Base-by-base conservation (phyloP, 306 rosid genomes). In the Fagus sylvatica region DNA sequence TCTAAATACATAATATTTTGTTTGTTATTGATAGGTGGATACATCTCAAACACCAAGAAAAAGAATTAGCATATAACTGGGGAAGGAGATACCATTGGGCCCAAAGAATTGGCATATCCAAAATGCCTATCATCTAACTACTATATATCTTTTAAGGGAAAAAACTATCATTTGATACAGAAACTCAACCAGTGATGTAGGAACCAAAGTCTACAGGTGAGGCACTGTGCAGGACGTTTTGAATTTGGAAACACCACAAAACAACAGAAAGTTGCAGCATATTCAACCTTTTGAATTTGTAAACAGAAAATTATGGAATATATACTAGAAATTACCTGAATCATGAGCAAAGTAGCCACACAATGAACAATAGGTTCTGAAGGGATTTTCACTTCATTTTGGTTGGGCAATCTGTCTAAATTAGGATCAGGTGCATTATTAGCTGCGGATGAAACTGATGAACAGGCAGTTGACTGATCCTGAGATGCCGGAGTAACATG, bases 291-390 rank as follows among this genome's bases (percentile, higher is more conserved):
- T 34, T 61, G 36, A 15, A 36, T 8, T 30, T 1, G 6, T 62
- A 16, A 48, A 74, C 32, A 30, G 42, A 57, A 76, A 54, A 71
- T 11, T 56, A 72, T 2, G 41, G 62, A 49, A 68, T 2, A 12
- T 28, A 17, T 5, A 9, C 16, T 34, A 42, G 55, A 54, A 75
- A 41, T 72, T 86, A 92, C 98, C 98, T 92, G 97, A 87, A 92
- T 91, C 97, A 89, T 87, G 83, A 92, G 83, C 81, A 90, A 81
- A 56, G 95, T 90, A 28, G 97, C 94, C 37, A 92, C 88, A 87
- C 97, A 92, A 75, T 85, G 90, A 80, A 92, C 87, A 73, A 92
- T 91, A 53, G 92, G 95, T 70, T 94, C 95, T 30, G 95, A 87
- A 79, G 94, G 97, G 81, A 90, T 65, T 84, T 88, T 85, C 66